These are phyloP conservation scores for Drechslera avenae DNA, from an alignment of 2,329 filamentous ascomycete species.

Conservation along the genomic window DNA sequence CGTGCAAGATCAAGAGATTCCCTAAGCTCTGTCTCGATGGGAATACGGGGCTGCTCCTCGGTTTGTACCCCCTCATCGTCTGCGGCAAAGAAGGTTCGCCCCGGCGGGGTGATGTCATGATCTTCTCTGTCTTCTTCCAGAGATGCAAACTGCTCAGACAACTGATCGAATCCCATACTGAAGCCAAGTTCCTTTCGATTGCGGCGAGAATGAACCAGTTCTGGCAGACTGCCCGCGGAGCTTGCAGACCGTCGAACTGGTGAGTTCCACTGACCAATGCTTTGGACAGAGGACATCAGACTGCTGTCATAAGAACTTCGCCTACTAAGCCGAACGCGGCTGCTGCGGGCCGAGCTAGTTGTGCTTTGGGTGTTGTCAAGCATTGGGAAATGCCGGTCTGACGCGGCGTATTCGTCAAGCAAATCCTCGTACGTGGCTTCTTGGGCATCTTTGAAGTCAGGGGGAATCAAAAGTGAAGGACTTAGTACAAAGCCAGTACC, in stretches of 20 bases:
- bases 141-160: constrained; percentile 41
- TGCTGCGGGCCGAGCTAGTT: constrained; percentile 54
- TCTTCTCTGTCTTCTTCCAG: constrained; percentile 39
- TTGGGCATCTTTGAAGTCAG: constrained; percentile 42
- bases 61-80: constrained; percentile 27
- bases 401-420: constrained; percentile 51
- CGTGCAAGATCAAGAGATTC: constrained; percentile 36
- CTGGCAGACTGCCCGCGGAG: constrained; percentile 47
- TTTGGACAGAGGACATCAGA: constrained; percentile 51
- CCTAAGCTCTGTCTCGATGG: constrained; percentile 29
- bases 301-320: constrained; percentile 63
- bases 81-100: constrained; percentile 39
- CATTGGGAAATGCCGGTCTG: constrained; percentile 55
- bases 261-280: constrained; percentile 42
- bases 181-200: constrained; percentile 37
- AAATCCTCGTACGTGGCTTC: constrained; percentile 48
- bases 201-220: constrained; percentile 45
- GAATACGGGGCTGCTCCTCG: constrained; percentile 1
- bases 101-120: constrained; percentile 39
- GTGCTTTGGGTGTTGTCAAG: constrained; percentile 47
- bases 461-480: constrained; percentile 43
- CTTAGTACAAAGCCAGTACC: constrained; percentile 47
- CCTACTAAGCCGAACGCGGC: constrained; percentile 60
- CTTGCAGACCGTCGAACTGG: constrained; percentile 45
- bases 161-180: constrained; percentile 38